Base-by-base conservation (phyloP, 306 rosid species). In the Gastrolobium villosum region DNA sequence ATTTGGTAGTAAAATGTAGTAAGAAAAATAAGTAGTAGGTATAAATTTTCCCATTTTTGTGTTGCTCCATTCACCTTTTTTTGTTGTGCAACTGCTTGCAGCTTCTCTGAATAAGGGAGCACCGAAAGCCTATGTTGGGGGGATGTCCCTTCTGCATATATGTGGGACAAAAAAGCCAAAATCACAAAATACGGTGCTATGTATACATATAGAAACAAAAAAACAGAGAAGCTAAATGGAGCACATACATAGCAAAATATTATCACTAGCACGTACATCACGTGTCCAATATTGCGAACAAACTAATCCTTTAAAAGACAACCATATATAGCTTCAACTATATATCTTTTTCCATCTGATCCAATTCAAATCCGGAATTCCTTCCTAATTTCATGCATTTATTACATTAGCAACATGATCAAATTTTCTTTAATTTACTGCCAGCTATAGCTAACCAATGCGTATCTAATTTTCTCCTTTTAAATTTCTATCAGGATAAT, bases 401-500 rank as follows among this genome's bases (percentile, higher is more conserved):
- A 50, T 50, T 30, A n/a, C 8, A 15, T 63, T 62, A 46, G 3
- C 63, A 74, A 54, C 6, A 15, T 4, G 72, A 70, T 8, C 20
- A 57, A 40, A 57, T 10, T 43, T 20, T 8, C 60, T 36, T 60
- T 48, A 63, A 46, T 61, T 81, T 4, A 41, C 37, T 44, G 53
- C 66, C 78, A 48, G 63, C 75, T 65, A 34, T 65, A 39, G n/a
- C 20, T 49, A n/a, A 7, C 74, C 56, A 72, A 61, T 13, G n/a
- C 34, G 6, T 14, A 0, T 0, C 5, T 74, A 13, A 44, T 20
- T 14, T 36, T 56, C 10, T 75, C 32, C 10, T 15, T 37, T 63
- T 55, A 4, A 30, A 63, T 30, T 72, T 14, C 2, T 60, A 62
- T 65, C 67, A 83, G 83, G 84, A 40, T 56, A 53, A 40, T 43